These are phyloP conservation scores for Cytospora schulzeri DNA, from an alignment of 2,329 filamentous ascomycete species.

Conservation along the genomic window DNA sequence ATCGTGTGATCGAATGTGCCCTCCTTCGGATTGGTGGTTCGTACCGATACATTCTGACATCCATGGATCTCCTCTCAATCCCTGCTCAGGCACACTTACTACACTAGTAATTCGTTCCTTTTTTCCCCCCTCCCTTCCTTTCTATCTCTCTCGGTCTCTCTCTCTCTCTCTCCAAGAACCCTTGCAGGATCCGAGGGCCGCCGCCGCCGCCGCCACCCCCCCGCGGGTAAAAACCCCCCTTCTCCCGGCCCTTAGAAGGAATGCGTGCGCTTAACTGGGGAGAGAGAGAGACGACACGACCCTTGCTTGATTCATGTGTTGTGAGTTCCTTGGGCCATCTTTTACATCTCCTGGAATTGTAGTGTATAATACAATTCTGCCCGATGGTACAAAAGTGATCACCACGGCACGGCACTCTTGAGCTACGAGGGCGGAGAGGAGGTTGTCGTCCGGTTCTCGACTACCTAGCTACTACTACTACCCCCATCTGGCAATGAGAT, in stretches of 20 bases:
- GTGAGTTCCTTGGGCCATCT: no score
- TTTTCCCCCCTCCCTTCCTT: not conserved
- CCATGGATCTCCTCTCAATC: not conserved
- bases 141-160: no score
- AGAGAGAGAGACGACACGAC: not conserved
- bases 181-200: not conserved
- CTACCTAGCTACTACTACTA: no score
- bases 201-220: not conserved
- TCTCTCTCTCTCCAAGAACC: not conserved
- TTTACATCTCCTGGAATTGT: no score
- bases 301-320: not conserved
- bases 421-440: not conserved
- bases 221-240: no score
- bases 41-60: slow-evolving; percentile 18
- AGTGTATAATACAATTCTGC: no score
- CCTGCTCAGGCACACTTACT: slow-evolving; percentile 1
- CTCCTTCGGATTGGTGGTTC: not conserved
- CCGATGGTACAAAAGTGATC: not conserved
- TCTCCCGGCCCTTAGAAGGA: not conserved
- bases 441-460: not conserved
- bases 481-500: no score
- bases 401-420: not conserved
- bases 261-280: not conserved
- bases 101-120: not conserved
- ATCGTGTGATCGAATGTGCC: not conserved